Evolutionary conservation across 306 rosid species (phyloP), one percentile per base, ranked within the genome.

Genomic region (Abrus pulchellus): DNA sequence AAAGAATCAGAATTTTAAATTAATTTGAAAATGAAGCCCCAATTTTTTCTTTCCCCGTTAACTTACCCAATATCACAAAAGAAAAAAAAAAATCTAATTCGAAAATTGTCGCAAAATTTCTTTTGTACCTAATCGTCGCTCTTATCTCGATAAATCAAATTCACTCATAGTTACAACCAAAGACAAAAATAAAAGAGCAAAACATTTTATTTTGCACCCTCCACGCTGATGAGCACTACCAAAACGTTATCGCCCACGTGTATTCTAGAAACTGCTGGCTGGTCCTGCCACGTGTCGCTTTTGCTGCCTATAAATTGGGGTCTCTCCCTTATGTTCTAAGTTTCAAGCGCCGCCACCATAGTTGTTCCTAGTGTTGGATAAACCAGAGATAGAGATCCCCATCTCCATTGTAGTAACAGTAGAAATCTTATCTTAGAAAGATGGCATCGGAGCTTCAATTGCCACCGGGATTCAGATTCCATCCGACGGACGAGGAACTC

Each of bases 401-500:
- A 4, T 13, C 3, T 33, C 41, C 7, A 27, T 55, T 4, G 20
- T 20, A n/a, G 68, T 5, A 62, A 44, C 1, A 34, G 5, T 13
- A 36, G 2, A 4, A 3, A 29, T 5, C 34, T 47, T 13, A 29
- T 5, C 34, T 47, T 13, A 14, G 3, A 61, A 33, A 74, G 6
- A 82, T 90, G 97, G 78, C 94, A 41, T 55, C 90, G 4, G 97
- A 90, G 47, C 90, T 96, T 74, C 92, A 89, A 72, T 63, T 96
- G 10, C 98, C 99, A 5, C 97, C 97, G 0, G 98, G 99, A 1
- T 93, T 96, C 90, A 76, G 99, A 82, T 96, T 96, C 81, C 99
- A 96, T 57, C 98, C 98, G 0, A 96, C 99, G 68, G 98, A 96
- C 47, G 98, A 96, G 60, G 99, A 96, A 84, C 97, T 96, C 10